Base-by-base conservation (phyloP, 306 rosid genomes). In the Lagenaria siceraria region DNA sequence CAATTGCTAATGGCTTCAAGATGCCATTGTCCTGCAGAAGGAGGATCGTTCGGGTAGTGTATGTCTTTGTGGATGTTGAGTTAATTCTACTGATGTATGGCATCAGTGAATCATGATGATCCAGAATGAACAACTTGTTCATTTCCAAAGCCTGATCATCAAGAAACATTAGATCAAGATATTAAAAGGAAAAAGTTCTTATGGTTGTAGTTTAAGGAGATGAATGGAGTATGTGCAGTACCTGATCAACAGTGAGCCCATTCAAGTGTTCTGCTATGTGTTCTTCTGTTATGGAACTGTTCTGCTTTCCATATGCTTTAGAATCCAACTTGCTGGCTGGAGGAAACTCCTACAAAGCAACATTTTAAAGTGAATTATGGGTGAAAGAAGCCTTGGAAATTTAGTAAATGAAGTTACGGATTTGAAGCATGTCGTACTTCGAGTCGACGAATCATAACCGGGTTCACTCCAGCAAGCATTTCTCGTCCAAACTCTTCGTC, bases 401-500 rank as follows among this genome's bases (percentile, higher is more conserved):
- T 8, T 21, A 6, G 54, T 22, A 7, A 76, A 56, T 38, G 17
- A n/a, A 55, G 36, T 8, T 21, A 55, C 10, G 15, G 29, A 54
- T 49, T 48, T 38, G 8, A 72, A 70, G 52, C 59, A 13, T 40
- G 48, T 56, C 72, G 68, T 87, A 93, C 99, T 74, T 79, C 78
- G 77, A 95, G 96, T 64, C 90, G 86, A 21, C 90, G 61, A 43
- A 95, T 90, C 78, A 87, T 77, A n/a, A 95, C 91, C 38, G 99
- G 99, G 82, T 92, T 95, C 59, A 95, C 97, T 33, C 99, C 99
- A 0, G 99, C 97, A 21, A 95, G 88, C 98, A 89, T 95, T 89
- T 95, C 98, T 80, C 99, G 83, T 55, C 69, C 93, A 52, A 95
- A 92, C 78, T 95, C 99, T 49, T 90, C 93, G 7, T 92, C 98